Evolutionary conservation across 2,329 filamentous ascomycete species (phyloP), one percentile per base, ranked within the genome.

Genomic region (Aspergillus sp.): DNA sequence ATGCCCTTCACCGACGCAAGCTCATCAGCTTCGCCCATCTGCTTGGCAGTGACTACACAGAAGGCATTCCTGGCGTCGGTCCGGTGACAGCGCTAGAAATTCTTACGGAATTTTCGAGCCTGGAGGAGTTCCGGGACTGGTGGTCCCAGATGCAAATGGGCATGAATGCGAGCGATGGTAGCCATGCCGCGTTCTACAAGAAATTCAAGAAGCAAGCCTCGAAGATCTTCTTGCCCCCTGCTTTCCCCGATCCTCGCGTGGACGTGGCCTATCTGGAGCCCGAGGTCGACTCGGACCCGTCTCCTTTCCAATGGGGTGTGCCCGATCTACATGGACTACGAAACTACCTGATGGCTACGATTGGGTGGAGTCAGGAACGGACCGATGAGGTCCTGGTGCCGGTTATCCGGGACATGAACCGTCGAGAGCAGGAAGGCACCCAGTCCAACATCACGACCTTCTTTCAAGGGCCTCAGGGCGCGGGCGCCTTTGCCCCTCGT

Each of bases 301-400:
- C 94, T 61, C 75, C 79, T 0, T 99, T 99, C 66, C 89, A 94
- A 68, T 99, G 95, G 94, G 94, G 94, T 26, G 89, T 96, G 0
- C 94, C 94, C 0, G 93, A 99, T 66, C 79, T 99, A 0, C 89
- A 94, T 55, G 89, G 90, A 0, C 75, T 99, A 56, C 78, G 95
- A 6, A 79, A 81, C 22, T 99, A 94, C 64, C 77, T 99, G 35
- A 96, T 95, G 88, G 78, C 83, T 1, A 96, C 93, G 2, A 90
- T 99, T 60, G 94, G 94, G 0, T 99, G 94, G 94, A 85, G 80
- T 50, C 86, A 88, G 68, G 93, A 97, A 70, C 81, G 91, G 7
- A 97, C 93, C 0, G 94, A 99, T 65, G 94, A 99, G 71, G 89
- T 99, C 2, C 82, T 99, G 1, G 90, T 99, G 1, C 94, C 94